Conservation (phyloP, 495 filamentous ascomycete genomes). For the Chaetomium tenue region DNA sequence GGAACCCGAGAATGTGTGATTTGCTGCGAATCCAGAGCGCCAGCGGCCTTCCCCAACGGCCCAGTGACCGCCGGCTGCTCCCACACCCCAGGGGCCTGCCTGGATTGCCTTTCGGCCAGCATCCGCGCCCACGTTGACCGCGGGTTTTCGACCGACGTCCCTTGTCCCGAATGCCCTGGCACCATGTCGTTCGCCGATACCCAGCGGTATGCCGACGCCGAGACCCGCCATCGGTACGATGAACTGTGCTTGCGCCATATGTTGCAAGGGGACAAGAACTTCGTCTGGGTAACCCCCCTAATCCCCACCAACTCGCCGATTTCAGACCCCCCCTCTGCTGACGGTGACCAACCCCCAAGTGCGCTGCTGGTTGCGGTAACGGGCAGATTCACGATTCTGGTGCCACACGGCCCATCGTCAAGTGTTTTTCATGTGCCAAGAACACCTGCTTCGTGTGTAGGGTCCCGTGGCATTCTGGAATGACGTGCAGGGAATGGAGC, state of each 20-base stretch:
- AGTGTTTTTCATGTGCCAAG: constrained; percentile 35
- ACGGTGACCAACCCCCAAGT: constrained; percentile 1
- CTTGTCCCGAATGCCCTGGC: constrained; percentile 16
- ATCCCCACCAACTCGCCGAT: no score
- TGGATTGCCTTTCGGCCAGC: constrained; percentile 11
- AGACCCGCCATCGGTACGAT: constrained; percentile 9
- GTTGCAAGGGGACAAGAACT: constrained; percentile 15
- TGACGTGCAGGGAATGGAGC: constrained; percentile 43
- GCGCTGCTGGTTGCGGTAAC: constrained; percentile 26
- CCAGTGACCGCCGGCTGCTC: constrained; percentile 7
- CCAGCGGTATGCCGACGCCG: constrained; percentile 10
- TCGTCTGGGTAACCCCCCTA: constrained; percentile 17
- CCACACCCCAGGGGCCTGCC: constrained; percentile 8
- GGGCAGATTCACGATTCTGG: constrained; percentile 42
- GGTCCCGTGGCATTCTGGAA: constrained; percentile 40
- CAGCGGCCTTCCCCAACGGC: neutral
- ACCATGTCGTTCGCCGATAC: neutral
- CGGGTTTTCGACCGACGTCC: neutral
- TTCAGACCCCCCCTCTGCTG: neutral
- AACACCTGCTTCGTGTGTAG: constrained; percentile 42
- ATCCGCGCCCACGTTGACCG: constrained; percentile 4
- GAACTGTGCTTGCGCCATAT: neutral
- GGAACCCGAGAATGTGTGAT: constrained; percentile 12
- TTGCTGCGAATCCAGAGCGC: constrained; percentile 16
- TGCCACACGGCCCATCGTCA: constrained; percentile 38